These are phyloP conservation scores for Exophiala sideris DNA, from an alignment of 2,329 filamentous ascomycete species.

Conservation along the genomic window DNA sequence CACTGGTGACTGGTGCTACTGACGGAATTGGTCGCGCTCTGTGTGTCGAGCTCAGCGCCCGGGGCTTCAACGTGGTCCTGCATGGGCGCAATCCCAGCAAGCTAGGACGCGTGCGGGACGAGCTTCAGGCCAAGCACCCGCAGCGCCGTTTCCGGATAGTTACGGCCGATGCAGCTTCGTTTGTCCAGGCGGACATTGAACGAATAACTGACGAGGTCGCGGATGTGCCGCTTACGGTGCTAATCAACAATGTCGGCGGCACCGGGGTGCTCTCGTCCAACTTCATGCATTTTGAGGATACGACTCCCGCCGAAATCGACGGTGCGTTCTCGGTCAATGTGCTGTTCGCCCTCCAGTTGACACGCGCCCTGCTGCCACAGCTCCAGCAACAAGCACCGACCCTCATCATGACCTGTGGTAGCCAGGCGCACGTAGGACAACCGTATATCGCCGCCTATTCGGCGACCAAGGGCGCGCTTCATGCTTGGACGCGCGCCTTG, in stretches of 20 bases:
- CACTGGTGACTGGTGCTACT: constrained; percentile 87
- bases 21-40: constrained; percentile 97
- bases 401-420: not conserved
- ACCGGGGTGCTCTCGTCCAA: constrained; percentile 21
- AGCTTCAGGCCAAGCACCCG: constrained; percentile 32
- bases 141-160: constrained; percentile 31
- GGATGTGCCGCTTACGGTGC: constrained; percentile 47
- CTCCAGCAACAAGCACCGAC: not conserved
- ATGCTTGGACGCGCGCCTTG: not conserved
- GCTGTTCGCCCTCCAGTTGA: constrained; percentile 50
- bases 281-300: constrained; percentile 38
- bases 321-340: constrained; percentile 47
- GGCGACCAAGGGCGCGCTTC: not conserved
- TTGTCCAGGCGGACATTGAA: constrained; percentile 22
- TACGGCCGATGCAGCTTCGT: constrained; percentile 43
- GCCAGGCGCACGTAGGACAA: not conserved
- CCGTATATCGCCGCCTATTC: not conserved
- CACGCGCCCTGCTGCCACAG: constrained; percentile 44
- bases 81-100: constrained; percentile 54
- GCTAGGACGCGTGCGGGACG: constrained; percentile 39
- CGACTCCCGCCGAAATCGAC: constrained; percentile 39
- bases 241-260: constrained; percentile 58
- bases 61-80: constrained; percentile 91
- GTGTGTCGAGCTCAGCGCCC: constrained; percentile 77
- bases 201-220: constrained; percentile 32